Evolutionary conservation across 2,329 filamentous ascomycete genomes (phyloP).

Genomic region (Aureobasidium vineae): DNA sequence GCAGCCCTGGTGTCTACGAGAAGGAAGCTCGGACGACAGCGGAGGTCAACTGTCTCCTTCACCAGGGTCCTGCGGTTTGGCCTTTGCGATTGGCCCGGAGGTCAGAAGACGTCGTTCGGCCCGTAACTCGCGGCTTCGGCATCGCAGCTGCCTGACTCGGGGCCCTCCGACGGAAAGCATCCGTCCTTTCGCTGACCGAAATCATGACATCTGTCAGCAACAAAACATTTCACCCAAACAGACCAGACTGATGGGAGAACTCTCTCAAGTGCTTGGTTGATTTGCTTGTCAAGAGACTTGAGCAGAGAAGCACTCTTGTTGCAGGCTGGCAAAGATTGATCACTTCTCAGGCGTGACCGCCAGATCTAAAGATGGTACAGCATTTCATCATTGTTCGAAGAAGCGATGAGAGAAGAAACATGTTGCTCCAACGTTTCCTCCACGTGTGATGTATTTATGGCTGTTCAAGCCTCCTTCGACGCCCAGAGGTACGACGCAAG

Average conservation of each 20-base stretch:
- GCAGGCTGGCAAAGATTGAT: neutral
- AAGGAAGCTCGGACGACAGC: neutral
- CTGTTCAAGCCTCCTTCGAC: neutral
- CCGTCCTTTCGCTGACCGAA: neutral
- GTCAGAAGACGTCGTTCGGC: neutral
- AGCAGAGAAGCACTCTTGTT: neutral
- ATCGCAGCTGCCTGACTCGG: neutral
- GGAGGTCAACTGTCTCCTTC: neutral
- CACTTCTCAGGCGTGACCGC: neutral
- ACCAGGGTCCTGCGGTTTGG: neutral
- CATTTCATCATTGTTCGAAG: neutral
- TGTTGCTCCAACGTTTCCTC: neutral
- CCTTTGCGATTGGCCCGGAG: neutral
- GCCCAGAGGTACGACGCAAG: neutral
- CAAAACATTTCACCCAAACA: neutral
- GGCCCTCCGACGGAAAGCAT: slow-evolving; percentile 1
- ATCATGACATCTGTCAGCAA: neutral
- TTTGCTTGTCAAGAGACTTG: too few species aligned
- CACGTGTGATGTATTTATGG: slow-evolving; percentile 5
- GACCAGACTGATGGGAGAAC: neutral
- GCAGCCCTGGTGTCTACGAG: neutral
- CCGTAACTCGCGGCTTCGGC: slow-evolving; percentile 3
- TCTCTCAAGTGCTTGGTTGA: neutral
- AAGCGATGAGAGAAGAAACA: neutral
- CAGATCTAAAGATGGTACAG: neutral